A percentile compares a stretch with the other conserved stretches of the same genome.
Conservation (phyloP, 2,329 filamentous ascomycete genomes). For the Cladosporium halotolerans region DNA sequence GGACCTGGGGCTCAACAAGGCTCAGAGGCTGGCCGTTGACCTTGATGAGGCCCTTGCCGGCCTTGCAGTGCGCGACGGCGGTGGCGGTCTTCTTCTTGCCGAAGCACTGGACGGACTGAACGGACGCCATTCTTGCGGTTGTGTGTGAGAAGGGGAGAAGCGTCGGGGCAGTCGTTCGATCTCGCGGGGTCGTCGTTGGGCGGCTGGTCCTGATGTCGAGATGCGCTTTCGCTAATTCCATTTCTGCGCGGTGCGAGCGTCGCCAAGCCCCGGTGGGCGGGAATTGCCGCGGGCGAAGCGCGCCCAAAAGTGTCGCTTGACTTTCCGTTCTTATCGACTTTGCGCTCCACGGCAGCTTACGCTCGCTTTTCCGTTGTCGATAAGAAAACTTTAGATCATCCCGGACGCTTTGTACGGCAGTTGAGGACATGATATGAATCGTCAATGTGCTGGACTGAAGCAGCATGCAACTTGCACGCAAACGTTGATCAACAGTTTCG, state of each 20-base stretch:
- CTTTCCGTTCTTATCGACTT: no score
- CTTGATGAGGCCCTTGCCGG: constrained; percentile 88
- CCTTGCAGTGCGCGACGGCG: constrained; percentile 91
- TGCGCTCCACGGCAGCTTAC: no score
- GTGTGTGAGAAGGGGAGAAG: neutral
- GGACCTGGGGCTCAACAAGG: constrained; percentile 91
- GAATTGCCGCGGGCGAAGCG: neutral
- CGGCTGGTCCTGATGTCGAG: constrained; percentile 4
- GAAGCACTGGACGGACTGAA: constrained; percentile 74
- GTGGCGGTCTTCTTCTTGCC: constrained; percentile 69
- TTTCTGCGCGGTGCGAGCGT: neutral
- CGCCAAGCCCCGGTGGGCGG: neutral
- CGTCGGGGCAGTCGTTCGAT: constrained; percentile 5
- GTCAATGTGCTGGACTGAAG: no score
- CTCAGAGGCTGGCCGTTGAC: constrained; percentile 95
- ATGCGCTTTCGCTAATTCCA: neutral
- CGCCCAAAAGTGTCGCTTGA: no score
- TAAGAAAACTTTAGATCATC: no score
- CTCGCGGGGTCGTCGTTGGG: constrained; percentile 11
- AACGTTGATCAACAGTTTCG: no score
- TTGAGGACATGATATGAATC: no score
- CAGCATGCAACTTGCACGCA: no score
- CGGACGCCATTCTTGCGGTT: constrained; percentile 58
- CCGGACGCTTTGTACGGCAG: no score
- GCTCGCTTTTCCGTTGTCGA: no score